phyloP scores from a whole-genome alignment of 2,329 filamentous ascomycete species.

The Grosmannia huntii region DNA sequence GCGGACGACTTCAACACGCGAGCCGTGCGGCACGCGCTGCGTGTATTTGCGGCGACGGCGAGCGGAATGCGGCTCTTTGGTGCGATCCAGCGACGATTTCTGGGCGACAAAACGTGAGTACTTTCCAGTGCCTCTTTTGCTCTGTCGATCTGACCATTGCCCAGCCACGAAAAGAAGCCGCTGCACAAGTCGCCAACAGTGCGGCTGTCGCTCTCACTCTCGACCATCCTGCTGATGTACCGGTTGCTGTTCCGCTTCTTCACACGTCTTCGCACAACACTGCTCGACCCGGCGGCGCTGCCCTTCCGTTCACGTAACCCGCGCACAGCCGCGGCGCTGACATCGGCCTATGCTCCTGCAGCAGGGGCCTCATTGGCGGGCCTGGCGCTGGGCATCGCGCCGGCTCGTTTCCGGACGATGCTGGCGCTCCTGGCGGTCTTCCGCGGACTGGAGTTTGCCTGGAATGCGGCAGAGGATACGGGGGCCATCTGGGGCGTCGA shows the following conservation, averaged over 20 bases:
- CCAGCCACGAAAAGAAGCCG: slow-evolving; percentile 30
- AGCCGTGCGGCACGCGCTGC: slow-evolving; percentile 56
- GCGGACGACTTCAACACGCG: slow-evolving; percentile 55
- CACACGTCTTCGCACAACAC: slow-evolving; percentile 59
- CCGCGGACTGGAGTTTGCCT: slow-evolving; percentile 71
- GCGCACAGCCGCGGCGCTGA: slow-evolving; percentile 58
- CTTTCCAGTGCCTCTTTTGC: neutral
- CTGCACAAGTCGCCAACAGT: slow-evolving; percentile 56
- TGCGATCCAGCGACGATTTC: slow-evolving; percentile 33
- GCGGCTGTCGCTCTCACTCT: slow-evolving; percentile 69
- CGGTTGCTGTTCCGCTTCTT: slow-evolving; percentile 86
- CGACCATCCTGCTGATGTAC: slow-evolving; percentile 71
- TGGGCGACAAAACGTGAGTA: slow-evolving; percentile 17
- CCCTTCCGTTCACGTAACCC: slow-evolving; percentile 79
- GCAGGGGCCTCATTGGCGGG: slow-evolving; percentile 85
- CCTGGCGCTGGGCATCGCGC: slow-evolving; percentile 64
- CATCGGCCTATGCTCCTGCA: slow-evolving; percentile 72
- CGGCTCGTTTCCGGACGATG: slow-evolving; percentile 55
- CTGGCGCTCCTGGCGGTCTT: slow-evolving; percentile 73
- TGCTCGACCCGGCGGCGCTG: slow-evolving; percentile 67
- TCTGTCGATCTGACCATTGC: neutral
- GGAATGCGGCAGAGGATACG: slow-evolving; percentile 69
- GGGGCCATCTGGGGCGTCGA: slow-evolving; percentile 52
- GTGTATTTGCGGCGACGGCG: slow-evolving; percentile 54
- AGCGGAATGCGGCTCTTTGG: slow-evolving; percentile 52